A percentile compares a stretch with the other conserved stretches of the same genome.
These are phyloP conservation scores for Avena sativa DNA, from an alignment of 176 grass and related monocot genomes.

Conservation along the genomic window DNA sequence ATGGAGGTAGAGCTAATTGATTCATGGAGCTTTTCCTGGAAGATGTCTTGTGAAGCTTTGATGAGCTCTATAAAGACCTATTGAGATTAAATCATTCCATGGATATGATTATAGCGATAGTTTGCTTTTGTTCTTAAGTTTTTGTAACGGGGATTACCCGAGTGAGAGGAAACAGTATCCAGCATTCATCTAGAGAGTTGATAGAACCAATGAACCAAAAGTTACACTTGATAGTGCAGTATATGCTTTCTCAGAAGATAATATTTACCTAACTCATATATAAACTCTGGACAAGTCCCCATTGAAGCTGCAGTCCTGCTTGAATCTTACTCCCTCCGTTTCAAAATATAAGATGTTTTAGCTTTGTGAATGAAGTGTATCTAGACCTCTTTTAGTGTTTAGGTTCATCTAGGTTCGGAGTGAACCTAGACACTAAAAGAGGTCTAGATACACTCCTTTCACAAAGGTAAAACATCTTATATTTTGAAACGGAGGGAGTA, in stretches of 20 bases:
- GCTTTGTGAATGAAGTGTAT: no score
- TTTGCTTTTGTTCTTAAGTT: constrained; percentile 3
- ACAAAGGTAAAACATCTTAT: no score
- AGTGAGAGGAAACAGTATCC: constrained; percentile 21
- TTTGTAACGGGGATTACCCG: neutral
- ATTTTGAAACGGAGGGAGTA: no score
- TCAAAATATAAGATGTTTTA: no score
- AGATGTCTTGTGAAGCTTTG: constrained; percentile 6
- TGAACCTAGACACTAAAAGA: no score
- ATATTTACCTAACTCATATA: neutral
- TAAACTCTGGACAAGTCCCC: neutral
- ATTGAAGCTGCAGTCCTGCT: neutral
- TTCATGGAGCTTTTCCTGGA: constrained; percentile 29
- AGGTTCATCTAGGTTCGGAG: no score
- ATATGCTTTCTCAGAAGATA: constrained; percentile 31
- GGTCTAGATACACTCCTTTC: no score
- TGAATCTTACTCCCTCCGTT: neutral
- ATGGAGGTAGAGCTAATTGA: neutral
- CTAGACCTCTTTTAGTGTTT: no score
- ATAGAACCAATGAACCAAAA: constrained; percentile 6
- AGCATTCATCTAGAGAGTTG: constrained; percentile 20
- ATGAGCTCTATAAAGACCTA: constrained; percentile 11
- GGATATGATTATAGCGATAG: constrained; percentile 21
- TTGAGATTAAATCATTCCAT: constrained; percentile 1
- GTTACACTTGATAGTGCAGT: neutral